phyloP scores from a whole-genome alignment of 306 rosid genomes.

The Cicer pinnatifidum region DNA sequence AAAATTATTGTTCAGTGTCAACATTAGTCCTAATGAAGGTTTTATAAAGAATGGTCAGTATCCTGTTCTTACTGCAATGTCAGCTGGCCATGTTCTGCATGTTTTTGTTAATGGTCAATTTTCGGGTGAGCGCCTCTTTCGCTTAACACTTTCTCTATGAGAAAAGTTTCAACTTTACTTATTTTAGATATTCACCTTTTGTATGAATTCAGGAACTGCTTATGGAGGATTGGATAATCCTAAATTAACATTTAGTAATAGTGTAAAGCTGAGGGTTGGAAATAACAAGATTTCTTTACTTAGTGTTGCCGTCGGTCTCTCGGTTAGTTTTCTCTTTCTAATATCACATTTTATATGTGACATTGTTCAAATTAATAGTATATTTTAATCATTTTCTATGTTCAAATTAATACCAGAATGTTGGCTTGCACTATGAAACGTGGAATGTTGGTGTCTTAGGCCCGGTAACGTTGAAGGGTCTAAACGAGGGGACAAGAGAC shows the following conservation, averaged over 20 bases:
- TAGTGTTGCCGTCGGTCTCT: conserved; percentile 86
- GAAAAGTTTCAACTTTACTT: background rate
- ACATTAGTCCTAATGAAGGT: conserved; percentile 66
- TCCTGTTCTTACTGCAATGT: conserved; percentile 67
- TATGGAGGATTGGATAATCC: conserved; percentile 61
- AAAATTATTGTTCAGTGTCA: conserved; percentile 53
- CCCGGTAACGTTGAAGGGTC: conserved; percentile 71
- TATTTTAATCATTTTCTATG: background rate
- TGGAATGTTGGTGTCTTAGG: conserved; percentile 77
- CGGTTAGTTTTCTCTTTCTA: conserved; percentile 65
- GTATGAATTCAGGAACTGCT: conserved; percentile 65
- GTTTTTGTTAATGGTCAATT: conserved; percentile 75
- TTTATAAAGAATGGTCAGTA: conserved; percentile 59
- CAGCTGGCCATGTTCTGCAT: conserved; percentile 79
- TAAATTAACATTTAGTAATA: conserved; percentile 67
- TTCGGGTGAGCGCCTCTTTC: conserved; percentile 54
- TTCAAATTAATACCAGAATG: conserved; percentile 68
- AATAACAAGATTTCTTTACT: conserved; percentile 86
- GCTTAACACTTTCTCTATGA: background rate
- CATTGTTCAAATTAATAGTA: background rate
- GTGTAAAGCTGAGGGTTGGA: conserved; percentile 71
- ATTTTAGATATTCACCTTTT: conserved; percentile 11
- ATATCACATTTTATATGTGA: conserved; percentile 17
- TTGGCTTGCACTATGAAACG: conserved; percentile 74
- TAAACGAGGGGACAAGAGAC: conserved; percentile 70